Percentiles rank a stretch among this genome's conserved stretches.
These are phyloP conservation scores for Xanthoceras sorbifolium DNA, from an alignment of 345 rosid species.

Conservation along the genomic window DNA sequence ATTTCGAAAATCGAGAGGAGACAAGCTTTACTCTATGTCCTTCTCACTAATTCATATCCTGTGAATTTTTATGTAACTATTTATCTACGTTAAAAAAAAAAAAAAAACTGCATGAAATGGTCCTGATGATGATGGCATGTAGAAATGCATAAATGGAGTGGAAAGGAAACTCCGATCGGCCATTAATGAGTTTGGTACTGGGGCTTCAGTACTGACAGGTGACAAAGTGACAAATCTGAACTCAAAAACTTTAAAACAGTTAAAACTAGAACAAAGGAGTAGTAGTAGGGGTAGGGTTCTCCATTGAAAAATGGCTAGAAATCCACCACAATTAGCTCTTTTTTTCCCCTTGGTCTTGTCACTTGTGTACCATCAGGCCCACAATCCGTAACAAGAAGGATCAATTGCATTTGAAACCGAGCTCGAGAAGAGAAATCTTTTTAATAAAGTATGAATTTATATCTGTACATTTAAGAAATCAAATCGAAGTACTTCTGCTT, in stretches of 20 bases:
- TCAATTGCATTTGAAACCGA: not conserved
- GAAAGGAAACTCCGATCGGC: not conserved
- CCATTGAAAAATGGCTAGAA: not conserved
- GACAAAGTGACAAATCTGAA: not conserved
- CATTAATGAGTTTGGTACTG: not conserved
- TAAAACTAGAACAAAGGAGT: not conserved
- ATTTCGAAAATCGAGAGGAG: not conserved
- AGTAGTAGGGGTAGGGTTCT: not conserved
- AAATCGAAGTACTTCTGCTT: not conserved
- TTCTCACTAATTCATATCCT: too few species aligned
- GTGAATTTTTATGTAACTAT: too few species aligned
- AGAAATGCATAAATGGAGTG: not conserved
- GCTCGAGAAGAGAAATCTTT: not conserved
- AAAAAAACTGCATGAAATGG: not conserved
- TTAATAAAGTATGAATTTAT: not conserved
- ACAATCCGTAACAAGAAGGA: not conserved
- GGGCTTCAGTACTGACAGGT: not conserved
- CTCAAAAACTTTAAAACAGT: not conserved
- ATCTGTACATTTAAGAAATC: too few species aligned
- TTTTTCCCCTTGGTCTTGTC: not conserved
- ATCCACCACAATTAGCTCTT: not conserved
- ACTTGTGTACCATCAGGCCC: not conserved
- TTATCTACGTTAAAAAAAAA: too few species aligned
- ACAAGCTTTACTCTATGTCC: too few species aligned
- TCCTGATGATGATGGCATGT: not conserved